A percentile compares a stretch with the other conserved stretches of the same genome.
These are phyloP conservation scores for Paecilomyces sp. DNA, from an alignment of 2,329 filamentous ascomycete species.

Conservation along the genomic window DNA sequence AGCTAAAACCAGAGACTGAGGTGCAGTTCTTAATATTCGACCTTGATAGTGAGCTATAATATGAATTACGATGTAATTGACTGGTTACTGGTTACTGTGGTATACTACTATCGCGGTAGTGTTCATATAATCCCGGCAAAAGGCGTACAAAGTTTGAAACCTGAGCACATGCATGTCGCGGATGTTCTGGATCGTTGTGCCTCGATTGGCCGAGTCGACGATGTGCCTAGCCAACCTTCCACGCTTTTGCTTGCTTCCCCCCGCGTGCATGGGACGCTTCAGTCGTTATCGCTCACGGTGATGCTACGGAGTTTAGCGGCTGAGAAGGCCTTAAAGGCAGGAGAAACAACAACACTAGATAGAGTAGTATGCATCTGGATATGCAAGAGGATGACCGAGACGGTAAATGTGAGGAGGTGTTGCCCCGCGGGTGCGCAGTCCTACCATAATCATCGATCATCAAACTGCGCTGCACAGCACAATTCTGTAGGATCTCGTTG, in stretches of 20 bases:
- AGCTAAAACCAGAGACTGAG: no score
- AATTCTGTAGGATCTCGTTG: background rate
- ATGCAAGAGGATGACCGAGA: background rate
- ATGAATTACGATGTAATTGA: no score
- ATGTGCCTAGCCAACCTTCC: background rate
- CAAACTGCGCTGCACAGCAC: no score
- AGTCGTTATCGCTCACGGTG: background rate
- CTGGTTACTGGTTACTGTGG: no score
- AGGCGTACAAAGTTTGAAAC: background rate
- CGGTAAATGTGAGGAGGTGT: background rate
- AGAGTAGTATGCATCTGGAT: background rate
- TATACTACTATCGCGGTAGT: no score
- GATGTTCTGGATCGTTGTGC: background rate
- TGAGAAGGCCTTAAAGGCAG: background rate
- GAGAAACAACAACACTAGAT: no score
- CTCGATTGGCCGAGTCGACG: background rate
- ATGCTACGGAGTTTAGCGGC: background rate
- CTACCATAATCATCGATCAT: no score
- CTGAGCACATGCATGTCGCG: background rate
- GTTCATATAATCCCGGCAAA: background rate
- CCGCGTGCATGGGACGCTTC: background rate
- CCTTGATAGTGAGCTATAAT: no score
- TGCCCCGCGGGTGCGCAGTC: background rate
- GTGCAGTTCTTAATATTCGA: no score
- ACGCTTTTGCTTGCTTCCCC: background rate